Evolutionary conservation across 2,329 filamentous ascomycete genomes (phyloP).

Genomic region (Verticillium longisporum): DNA sequence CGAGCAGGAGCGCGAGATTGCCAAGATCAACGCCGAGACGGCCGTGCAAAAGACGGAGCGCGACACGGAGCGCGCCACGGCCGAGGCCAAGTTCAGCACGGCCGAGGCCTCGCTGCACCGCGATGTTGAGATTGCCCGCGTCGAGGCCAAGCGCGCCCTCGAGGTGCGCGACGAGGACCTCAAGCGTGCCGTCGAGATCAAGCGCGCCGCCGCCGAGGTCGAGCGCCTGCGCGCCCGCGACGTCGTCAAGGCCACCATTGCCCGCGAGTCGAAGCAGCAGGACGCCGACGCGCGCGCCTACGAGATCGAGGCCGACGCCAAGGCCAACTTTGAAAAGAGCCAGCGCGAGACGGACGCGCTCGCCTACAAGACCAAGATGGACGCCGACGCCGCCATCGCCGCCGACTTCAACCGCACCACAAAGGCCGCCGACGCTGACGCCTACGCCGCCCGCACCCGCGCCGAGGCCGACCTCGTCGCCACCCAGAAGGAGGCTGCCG

Average conservation of each 20-base stretch:
- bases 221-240: slow-evolving; percentile 72
- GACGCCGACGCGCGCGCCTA: slow-evolving; percentile 60
- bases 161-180: slow-evolving; percentile 75
- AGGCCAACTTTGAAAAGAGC: slow-evolving; percentile 44
- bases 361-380: slow-evolving; percentile 40
- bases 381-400: slow-evolving; percentile 28
- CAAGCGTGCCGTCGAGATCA: slow-evolving; percentile 69
- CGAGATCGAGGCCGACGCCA: slow-evolving; percentile 56
- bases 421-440: slow-evolving; percentile 42
- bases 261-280: slow-evolving; percentile 61
- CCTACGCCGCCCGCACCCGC: slow-evolving; percentile 36
- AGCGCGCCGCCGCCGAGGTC: slow-evolving; percentile 71
- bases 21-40: slow-evolving; percentile 81
- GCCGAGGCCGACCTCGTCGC: slow-evolving; percentile 41
- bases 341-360: slow-evolving; percentile 45
- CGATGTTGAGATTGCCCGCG: slow-evolving; percentile 69
- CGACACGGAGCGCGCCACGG: slow-evolving; percentile 72
- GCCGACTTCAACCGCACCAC: slow-evolving; percentile 27
- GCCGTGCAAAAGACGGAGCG: slow-evolving; percentile 79
- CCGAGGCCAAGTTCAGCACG: slow-evolving; percentile 69
- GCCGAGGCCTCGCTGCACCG: slow-evolving; percentile 65
- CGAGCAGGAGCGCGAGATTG: slow-evolving; percentile 76
- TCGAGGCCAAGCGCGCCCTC: slow-evolving; percentile 64
- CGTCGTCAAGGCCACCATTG: slow-evolving; percentile 70
- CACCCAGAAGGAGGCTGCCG: slow-evolving; percentile 70